phyloP scores from a whole-genome alignment of 176 grass and related monocot species.

The Eremochloa ophiuroides region DNA sequence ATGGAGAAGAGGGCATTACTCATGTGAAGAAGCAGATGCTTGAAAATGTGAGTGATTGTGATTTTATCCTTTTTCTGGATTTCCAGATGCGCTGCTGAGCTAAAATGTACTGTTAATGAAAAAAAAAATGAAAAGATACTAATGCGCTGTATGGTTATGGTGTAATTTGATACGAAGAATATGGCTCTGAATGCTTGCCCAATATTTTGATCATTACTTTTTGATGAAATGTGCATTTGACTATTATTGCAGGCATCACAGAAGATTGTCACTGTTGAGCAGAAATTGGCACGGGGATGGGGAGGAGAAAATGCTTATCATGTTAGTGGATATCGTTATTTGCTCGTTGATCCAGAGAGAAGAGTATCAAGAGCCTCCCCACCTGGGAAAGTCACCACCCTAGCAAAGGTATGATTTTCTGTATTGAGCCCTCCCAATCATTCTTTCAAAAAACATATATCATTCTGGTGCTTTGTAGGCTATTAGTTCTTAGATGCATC shows the following conservation, averaged over 20 bases:
- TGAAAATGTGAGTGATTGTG: conserved; percentile 71
- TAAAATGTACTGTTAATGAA: background rate
- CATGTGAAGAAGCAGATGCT: conserved; percentile 75
- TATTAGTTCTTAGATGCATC: background rate
- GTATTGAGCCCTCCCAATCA: background rate
- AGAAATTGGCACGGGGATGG: conserved; percentile 86
- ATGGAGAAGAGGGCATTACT: conserved; percentile 71
- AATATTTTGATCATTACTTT: conserved; percentile 28
- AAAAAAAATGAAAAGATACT: background rate
- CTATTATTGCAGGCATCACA: conserved; percentile 62
- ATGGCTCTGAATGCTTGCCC: conserved; percentile 28
- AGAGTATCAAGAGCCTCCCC: conserved; percentile 89
- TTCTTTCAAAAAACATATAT: background rate
- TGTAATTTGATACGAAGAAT: background rate
- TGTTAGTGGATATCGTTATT: conserved; percentile 87
- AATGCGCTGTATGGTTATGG: background rate
- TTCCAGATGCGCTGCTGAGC: background rate
- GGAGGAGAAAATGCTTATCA: conserved; percentile 98
- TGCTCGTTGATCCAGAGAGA: conserved; percentile 66
- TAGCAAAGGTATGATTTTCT: conserved; percentile 63
- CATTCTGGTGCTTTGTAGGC: background rate
- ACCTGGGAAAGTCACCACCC: conserved; percentile 84
- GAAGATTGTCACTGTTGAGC: conserved; percentile 70
- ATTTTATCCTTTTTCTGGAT: background rate
- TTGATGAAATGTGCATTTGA: background rate